Evolutionary conservation across 768 basidiomycete species (phyloP).

Genomic region (Boletus sp.): DNA sequence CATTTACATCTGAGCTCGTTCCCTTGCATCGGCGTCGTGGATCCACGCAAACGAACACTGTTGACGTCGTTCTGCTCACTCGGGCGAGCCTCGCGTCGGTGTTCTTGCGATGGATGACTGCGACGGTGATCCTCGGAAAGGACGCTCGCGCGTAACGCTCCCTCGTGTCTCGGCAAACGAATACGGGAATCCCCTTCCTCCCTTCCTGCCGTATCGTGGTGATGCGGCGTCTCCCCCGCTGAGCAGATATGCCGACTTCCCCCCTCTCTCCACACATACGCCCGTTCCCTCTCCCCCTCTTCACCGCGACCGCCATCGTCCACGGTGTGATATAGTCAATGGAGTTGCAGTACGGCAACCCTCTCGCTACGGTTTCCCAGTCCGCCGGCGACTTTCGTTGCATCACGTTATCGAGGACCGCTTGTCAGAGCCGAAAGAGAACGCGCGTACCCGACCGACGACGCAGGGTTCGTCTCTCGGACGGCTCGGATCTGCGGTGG

Average conservation of each 20-base stretch:
- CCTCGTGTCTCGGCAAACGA: conserved; percentile 9
- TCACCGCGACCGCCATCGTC: too few relatives aligned
- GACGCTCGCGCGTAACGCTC: conserved; percentile 16
- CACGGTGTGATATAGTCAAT: not conserved
- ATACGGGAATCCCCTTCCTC: not conserved
- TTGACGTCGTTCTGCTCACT: conserved; percentile 22
- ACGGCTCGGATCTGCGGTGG: too few relatives aligned
- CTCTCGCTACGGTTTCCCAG: too few relatives aligned
- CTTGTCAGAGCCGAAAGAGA: too few relatives aligned
- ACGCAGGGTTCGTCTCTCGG: too few relatives aligned
- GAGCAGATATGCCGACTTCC: not conserved
- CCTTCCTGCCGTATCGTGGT: not conserved
- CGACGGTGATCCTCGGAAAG: conserved; percentile 49
- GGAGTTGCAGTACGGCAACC: not conserved
- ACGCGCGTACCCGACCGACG: too few relatives aligned
- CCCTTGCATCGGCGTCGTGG: conserved; percentile 34
- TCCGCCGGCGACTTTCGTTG: too few relatives aligned
- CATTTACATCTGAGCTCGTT: conserved; percentile 12
- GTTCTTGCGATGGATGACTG: conserved; percentile 81
- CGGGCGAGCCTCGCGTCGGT: conserved; percentile 28
- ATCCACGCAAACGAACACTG: conserved; percentile 32
- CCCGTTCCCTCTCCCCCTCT: too few relatives aligned
- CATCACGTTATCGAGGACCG: too few relatives aligned
- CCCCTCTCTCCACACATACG: not conserved
- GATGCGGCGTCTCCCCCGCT: not conserved